These are phyloP conservation scores for Solanum chilense DNA, from an alignment of 257 asterid species.

Conservation along the genomic window DNA sequence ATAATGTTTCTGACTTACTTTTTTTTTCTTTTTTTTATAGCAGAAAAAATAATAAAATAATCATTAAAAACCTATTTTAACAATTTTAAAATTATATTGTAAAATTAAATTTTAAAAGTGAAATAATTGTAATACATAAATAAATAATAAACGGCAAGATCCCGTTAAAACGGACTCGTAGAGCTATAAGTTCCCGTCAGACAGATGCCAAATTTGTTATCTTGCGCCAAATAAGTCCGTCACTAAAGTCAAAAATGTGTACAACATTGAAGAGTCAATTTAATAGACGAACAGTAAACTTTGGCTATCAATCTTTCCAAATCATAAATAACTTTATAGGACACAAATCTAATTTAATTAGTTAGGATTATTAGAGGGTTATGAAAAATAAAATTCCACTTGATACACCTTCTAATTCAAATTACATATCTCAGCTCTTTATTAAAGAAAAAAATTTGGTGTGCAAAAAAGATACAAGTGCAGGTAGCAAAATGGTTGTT, in stretches of 20 bases:
- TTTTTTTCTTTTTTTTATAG: neutral
- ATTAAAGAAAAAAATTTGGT: neutral
- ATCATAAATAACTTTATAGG: too few relatives aligned
- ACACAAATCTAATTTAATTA: too few relatives aligned
- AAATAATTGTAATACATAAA: too few relatives aligned
- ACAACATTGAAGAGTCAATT: neutral
- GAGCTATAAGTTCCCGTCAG: neutral
- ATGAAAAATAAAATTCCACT: neutral
- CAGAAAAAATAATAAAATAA: neutral
- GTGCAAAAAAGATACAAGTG: neutral
- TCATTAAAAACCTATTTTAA: neutral
- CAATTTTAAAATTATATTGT: neutral
- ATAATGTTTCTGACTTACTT: neutral
- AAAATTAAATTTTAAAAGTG: neutral
- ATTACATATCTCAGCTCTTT: neutral
- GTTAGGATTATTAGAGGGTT: neutral
- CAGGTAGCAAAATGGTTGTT: neutral
- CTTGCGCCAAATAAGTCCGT: neutral
- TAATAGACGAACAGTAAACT: neutral
- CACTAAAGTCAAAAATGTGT: neutral
- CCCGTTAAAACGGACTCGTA: neutral
- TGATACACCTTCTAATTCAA: neutral
- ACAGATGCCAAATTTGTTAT: neutral
- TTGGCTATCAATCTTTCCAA: neutral
- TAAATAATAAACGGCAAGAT: neutral